phyloP scores from a whole-genome alignment of 192 early-diverging fungal species.

The Gamsiella multidivaricata region DNA sequence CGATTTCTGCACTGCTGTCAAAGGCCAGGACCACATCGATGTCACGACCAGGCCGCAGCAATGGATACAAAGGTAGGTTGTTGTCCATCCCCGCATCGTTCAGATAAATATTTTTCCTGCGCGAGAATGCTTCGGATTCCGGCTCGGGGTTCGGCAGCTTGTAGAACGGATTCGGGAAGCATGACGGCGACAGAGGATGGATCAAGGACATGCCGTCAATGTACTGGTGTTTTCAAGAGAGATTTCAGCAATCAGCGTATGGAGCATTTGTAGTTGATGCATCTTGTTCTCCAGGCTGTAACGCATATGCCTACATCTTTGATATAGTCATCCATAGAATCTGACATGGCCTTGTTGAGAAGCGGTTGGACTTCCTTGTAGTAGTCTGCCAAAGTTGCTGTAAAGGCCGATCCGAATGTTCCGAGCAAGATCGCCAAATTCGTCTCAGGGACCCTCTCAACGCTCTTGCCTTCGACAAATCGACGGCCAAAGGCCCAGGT shows the following conservation, averaged over 20 bases:
- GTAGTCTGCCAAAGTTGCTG: conserved; percentile 62
- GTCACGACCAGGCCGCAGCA: conserved; percentile 70
- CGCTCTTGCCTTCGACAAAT: conserved; percentile 70
- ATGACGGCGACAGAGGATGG: conserved; percentile 74
- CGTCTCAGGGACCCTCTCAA: conserved; percentile 74
- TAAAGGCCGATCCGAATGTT: conserved; percentile 60
- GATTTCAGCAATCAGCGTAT: too few relatives aligned
- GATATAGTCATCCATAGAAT: conserved; percentile 55
- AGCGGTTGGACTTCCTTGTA: conserved; percentile 60
- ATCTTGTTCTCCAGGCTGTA: neutral
- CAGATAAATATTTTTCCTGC: conserved; percentile 58
- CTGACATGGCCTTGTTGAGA: conserved; percentile 45
- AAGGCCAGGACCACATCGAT: conserved; percentile 81
- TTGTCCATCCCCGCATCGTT: conserved; percentile 87
- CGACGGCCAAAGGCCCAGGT: conserved; percentile 82
- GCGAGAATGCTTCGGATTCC: conserved; percentile 27
- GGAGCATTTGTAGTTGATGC: too few relatives aligned
- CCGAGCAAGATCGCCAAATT: conserved; percentile 76
- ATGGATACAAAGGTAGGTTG: conserved; percentile 81
- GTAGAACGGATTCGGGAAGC: conserved; percentile 77
- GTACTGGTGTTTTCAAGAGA: conserved; percentile 34
- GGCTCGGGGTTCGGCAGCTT: conserved; percentile 52
- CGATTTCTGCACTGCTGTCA: conserved; percentile 79
- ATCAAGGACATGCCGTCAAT: conserved; percentile 63
- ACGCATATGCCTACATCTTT: conserved; percentile 25